Base-by-base conservation (phyloP, 2,329 filamentous ascomycete genomes). In the Diaporthe nobilis region DNA sequence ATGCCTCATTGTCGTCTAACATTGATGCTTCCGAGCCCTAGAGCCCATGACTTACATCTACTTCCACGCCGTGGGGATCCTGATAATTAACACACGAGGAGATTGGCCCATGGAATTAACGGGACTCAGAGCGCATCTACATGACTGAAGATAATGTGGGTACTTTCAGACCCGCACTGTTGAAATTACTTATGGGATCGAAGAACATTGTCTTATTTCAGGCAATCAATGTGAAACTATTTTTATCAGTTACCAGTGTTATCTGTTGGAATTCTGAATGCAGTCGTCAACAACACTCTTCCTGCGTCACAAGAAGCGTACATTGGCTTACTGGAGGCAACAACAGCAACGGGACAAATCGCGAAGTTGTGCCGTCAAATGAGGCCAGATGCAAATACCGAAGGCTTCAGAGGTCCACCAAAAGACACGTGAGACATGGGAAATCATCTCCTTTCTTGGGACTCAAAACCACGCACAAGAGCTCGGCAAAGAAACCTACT, bases 111-210 rank as follows among this genome's bases (percentile, higher is more conserved):
- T 17, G 22, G 39, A n/a, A 53, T 37, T 51, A 25, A 25, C 12
- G 7, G 42, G 9, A 20, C 9, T 17, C 12, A 51, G 28, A 31
- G 44, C 44, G 44, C 42, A n/a, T 28, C 5, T 49, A 37, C 12
- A 9, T 49, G 25, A n/a, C 6, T 65, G 39, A 65, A 47, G 61
- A 34, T n/a, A n/a, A 7, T 67, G 63, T 67, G 65, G 65, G 22
- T 22, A 28, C 12, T 6, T 53, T 3, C 5, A 22, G 65, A 53
- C 47, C 65, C 65, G 34, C 65, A 25, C 1, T 37, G 22, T 17
- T 34, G 47, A 53, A 68, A 68, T 68, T 68, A 68, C 31, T 53
- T 53, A 53, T 53, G 65, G 47, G 6, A 53, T 53, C 31, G 22
- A 37, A 47, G 65, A 51, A 39, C 12, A 53, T 39, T 12, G 13